phyloP scores from a whole-genome alignment of 306 rosid genomes.

The Canavalia ensiformis region DNA sequence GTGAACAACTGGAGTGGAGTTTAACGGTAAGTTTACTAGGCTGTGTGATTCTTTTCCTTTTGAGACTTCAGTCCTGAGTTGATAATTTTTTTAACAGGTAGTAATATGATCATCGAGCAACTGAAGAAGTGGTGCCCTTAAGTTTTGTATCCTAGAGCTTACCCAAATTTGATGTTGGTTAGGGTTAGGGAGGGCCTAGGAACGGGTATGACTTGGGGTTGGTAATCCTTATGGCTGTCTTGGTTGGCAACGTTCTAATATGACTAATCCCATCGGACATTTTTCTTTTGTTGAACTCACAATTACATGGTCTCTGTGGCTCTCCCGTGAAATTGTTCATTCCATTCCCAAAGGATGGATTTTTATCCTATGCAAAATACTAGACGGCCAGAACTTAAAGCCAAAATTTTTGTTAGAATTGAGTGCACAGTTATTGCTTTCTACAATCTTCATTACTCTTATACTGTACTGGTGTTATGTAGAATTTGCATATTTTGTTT shows the following conservation, averaged over 20 bases:
- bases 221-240: slow-evolving; percentile 42
- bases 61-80: slow-evolving; percentile 32
- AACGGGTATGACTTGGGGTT: slow-evolving; percentile 33
- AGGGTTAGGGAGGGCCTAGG: slow-evolving; percentile 41
- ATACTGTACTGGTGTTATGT: neutral
- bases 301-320: slow-evolving; percentile 34
- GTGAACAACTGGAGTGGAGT: slow-evolving; percentile 49
- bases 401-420: slow-evolving; percentile 37
- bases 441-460: slow-evolving; percentile 25
- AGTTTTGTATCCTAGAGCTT: slow-evolving; percentile 49
- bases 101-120: slow-evolving; percentile 48
- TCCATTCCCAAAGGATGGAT: slow-evolving; percentile 34
- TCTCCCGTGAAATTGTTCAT: slow-evolving; percentile 21
- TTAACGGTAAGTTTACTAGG: slow-evolving; percentile 47
- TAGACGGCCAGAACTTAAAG: slow-evolving; percentile 17
- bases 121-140: slow-evolving; percentile 41
- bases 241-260: slow-evolving; percentile 32
- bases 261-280: slow-evolving; percentile 43
- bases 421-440: slow-evolving; percentile 22
- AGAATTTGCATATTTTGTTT: slow-evolving; percentile 35
- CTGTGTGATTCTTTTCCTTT: slow-evolving; percentile 34
- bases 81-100: slow-evolving; percentile 51
- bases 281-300: slow-evolving; percentile 42
- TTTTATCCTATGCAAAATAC: slow-evolving; percentile 27
- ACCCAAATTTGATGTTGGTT: slow-evolving; percentile 43